Percentiles rank a stretch among this genome's conserved stretches.
Evolutionary conservation across 2,329 filamentous ascomycete genomes (phyloP).

Genomic region (Aspergillus ibericus): DNA sequence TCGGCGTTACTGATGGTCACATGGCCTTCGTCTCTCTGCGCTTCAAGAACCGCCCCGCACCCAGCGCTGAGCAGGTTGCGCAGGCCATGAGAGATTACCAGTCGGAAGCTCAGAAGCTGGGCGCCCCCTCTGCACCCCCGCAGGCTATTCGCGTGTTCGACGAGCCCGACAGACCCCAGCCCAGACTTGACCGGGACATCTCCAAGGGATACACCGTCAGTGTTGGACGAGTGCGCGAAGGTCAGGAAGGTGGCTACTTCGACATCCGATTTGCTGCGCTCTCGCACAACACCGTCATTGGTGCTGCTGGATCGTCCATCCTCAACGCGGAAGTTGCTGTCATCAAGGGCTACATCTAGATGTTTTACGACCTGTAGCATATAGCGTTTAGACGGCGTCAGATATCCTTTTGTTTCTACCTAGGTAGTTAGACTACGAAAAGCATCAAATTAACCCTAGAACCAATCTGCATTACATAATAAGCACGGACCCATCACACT

Average conservation of each 20-base stretch:
- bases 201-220: conserved; percentile 86
- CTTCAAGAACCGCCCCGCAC: conserved; percentile 74
- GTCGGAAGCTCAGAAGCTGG: conserved; percentile 76
- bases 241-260: conserved; percentile 78
- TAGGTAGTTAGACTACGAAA: background rate
- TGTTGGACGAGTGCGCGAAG: conserved; percentile 82
- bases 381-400: conserved; percentile 18
- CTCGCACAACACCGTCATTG: conserved; percentile 90
- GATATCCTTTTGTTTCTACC: conserved; percentile 11
- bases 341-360: conserved; percentile 77
- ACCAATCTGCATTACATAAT: background rate
- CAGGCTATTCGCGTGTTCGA: conserved; percentile 86
- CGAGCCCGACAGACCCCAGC: conserved; percentile 86
- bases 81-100: conserved; percentile 77
- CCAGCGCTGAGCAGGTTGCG: conserved; percentile 73
- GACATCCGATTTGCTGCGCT: conserved; percentile 93
- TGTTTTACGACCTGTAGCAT: conserved; percentile 8
- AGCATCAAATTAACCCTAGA: background rate
- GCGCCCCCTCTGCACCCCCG: conserved; percentile 81
- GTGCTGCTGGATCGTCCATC: conserved; percentile 93
- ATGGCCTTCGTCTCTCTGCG: conserved; percentile 88
- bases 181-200: conserved; percentile 82
- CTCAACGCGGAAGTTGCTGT: conserved; percentile 91
- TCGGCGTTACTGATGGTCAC: conserved; percentile 93
- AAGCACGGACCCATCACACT: background rate